Percentiles rank a stretch among this genome's conserved stretches.
Conservation (phyloP, 2,329 filamentous ascomycete genomes). For the Fusarium xyrophilum region DNA sequence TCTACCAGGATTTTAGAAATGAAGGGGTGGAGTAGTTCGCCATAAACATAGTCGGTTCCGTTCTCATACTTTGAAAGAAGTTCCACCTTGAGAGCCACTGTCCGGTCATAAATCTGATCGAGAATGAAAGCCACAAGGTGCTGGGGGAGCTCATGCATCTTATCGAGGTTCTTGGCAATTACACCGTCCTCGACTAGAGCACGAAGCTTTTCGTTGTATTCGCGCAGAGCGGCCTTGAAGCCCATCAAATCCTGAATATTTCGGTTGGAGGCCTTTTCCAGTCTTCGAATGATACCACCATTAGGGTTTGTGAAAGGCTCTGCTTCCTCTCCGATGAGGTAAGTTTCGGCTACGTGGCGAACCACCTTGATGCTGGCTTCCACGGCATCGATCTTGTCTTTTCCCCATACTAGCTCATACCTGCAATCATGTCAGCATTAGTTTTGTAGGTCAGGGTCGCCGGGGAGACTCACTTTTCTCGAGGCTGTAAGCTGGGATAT, state of each 20-base stretch:
- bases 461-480: slow-evolving; percentile 64
- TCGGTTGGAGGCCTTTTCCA: slow-evolving; percentile 76
- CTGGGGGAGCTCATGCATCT: slow-evolving; percentile 72
- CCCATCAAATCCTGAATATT: slow-evolving; percentile 69
- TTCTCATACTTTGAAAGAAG: slow-evolving; percentile 84
- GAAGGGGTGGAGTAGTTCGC: slow-evolving; percentile 87
- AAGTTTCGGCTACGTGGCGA: slow-evolving; percentile 74
- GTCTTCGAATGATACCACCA: slow-evolving; percentile 75
- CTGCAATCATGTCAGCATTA: slow-evolving; percentile 40
- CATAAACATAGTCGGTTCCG: slow-evolving; percentile 92
- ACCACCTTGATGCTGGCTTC: slow-evolving; percentile 76
- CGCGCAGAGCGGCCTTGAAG: slow-evolving; percentile 74
- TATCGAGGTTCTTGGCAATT: slow-evolving; percentile 74
- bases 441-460: neutral
- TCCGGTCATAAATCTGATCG: slow-evolving; percentile 87
- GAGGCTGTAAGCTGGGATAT: slow-evolving; percentile 77
- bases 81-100: slow-evolving; percentile 88
- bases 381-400: slow-evolving; percentile 79
- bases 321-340: slow-evolving; percentile 74
- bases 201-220: slow-evolving; percentile 78
- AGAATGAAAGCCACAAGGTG: slow-evolving; percentile 81
- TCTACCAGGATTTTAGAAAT: slow-evolving; percentile 80
- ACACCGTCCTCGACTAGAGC: slow-evolving; percentile 72
- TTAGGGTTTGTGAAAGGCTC: slow-evolving; percentile 73
- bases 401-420: slow-evolving; percentile 74